These are phyloP conservation scores for Ambrosiella beaveri DNA, from an alignment of 2,329 filamentous ascomycete genomes.

Conservation along the genomic window DNA sequence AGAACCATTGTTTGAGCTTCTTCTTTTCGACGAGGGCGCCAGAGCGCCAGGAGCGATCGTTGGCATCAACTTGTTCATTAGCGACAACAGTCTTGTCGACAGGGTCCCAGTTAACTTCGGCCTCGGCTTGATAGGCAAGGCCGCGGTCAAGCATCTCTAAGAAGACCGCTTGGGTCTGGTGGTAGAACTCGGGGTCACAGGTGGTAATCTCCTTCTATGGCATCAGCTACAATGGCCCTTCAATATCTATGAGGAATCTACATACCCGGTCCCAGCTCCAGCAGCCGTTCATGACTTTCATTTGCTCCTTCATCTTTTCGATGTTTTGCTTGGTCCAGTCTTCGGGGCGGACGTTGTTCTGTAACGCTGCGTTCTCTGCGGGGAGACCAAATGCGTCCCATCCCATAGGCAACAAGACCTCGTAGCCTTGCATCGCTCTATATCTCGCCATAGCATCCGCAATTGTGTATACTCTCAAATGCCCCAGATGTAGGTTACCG, in stretches of 20 bases:
- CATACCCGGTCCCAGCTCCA: slow-evolving; percentile 73
- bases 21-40: slow-evolving; percentile 69
- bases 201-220: slow-evolving; percentile 56
- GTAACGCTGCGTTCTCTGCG: slow-evolving; percentile 80
- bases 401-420: slow-evolving; percentile 76
- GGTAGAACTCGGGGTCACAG: slow-evolving; percentile 72
- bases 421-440: slow-evolving; percentile 52
- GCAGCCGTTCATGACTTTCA: slow-evolving; percentile 59
- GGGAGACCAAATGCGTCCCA: slow-evolving; percentile 89
- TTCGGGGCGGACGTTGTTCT: slow-evolving; percentile 59
- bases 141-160: slow-evolving; percentile 56
- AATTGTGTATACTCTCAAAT: slow-evolving; percentile 78
- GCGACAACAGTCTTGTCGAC: slow-evolving; percentile 78
- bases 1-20: slow-evolving; percentile 75
- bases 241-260: slow-evolving; percentile 15
- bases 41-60: slow-evolving; percentile 73
- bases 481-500: slow-evolving; percentile 69
- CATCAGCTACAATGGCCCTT: neutral
- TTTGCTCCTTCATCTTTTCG: slow-evolving; percentile 64
- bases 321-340: slow-evolving; percentile 72
- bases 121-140: slow-evolving; percentile 67
- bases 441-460: slow-evolving; percentile 71
- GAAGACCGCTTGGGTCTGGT: slow-evolving; percentile 77
- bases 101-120: slow-evolving; percentile 79
- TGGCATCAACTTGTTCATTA: slow-evolving; percentile 82